Base-by-base conservation (phyloP, 768 basidiomycete species). In the Psilocybe subaeruginosa region DNA sequence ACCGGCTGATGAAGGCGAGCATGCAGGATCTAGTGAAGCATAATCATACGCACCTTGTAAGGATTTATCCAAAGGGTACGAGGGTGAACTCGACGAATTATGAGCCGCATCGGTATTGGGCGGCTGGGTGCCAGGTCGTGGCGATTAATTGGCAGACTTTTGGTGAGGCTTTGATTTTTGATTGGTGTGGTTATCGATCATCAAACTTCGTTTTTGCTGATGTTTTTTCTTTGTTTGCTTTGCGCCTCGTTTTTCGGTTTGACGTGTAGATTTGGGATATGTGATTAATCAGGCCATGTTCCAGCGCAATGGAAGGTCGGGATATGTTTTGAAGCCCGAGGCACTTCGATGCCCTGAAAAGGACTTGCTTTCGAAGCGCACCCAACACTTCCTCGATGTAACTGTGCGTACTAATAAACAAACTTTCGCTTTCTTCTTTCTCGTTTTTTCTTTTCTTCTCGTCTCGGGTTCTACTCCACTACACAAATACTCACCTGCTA, bases 121-220 rank as follows among this genome's bases (percentile, higher is more conserved):
- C 87, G 0, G 87, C 87, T 2, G 97, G 97, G 0, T 84, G 87
- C 11, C 96, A 98, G 73, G 75, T 98, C 4, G 95, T 95, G 0
- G 95, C 97, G 7, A 82, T 99, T 57, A 99, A 99, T 73, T 99
- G 95, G 95, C 97, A 99, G 75, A 99, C 95, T 0, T 89, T 89
- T 65, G 95, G 95, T 96, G 69, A 58, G 88, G 33, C 16, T 30
- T 35, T 27, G 8, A 50, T 61, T 23, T 23, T 23, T 23, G 0
- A 23, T 23, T 23, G 23, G 0, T 23, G 23, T 23, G 23, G 23
- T 23, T 23, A 23, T 23, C 23, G 23, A 0, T 23, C 2, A 23
- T 0, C 23, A 2, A 23, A 23, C 23, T 23, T 23, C 23, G 23
- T 23, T 23, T 39, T 31, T 16, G 8, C 29, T 41, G 41, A 47